These are phyloP conservation scores for Collybia sordida DNA, from an alignment of 768 basidiomycete genomes.

Conservation along the genomic window DNA sequence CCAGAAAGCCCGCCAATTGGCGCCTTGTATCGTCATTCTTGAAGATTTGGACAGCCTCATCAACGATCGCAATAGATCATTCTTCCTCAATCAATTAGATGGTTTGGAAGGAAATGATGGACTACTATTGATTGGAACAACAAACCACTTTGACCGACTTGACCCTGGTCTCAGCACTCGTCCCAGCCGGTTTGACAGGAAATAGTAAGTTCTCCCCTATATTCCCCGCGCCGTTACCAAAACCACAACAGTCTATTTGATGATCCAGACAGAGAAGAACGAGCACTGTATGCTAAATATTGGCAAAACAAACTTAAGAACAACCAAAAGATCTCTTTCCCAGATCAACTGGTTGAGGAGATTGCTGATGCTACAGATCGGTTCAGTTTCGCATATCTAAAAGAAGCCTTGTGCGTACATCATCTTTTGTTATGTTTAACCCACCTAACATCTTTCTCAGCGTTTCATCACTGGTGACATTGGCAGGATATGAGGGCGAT, in stretches of 20 bases:
- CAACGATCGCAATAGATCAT: conserved; percentile 74
- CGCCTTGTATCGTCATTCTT: conserved; percentile 66
- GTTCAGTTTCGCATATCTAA: conserved; percentile 88
- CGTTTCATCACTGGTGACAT: conserved; percentile 68
- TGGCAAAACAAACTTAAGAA: conserved; percentile 76
- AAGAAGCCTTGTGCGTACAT: conserved; percentile 81
- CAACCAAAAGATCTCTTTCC: conserved; percentile 66
- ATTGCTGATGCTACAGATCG: conserved; percentile 58
- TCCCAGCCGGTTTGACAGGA: conserved; percentile 84
- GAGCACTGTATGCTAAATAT: conserved; percentile 67
- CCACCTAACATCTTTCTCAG: conserved; percentile 32
- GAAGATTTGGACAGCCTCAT: conserved; percentile 75
- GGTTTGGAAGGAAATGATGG: conserved; percentile 82
- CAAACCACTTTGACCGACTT: conserved; percentile 81
- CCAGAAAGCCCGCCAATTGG: conserved; percentile 63
- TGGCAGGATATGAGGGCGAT: conserved; percentile 51
- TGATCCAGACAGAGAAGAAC: conserved; percentile 64
- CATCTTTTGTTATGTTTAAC: background rate
- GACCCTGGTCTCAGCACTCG: conserved; percentile 76
- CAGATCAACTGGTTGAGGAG: conserved; percentile 60
- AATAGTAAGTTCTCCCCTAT: conserved; percentile 56
- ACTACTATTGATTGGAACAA: conserved; percentile 73
- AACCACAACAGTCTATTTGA: conserved; percentile 59
- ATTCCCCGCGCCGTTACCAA: background rate
- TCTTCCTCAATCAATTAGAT: conserved; percentile 87